A percentile compares a stretch with the other conserved stretches of the same genome.
Evolutionary conservation across 2,329 filamentous ascomycete genomes (phyloP).

Genomic region (Verticillium longisporum): DNA sequence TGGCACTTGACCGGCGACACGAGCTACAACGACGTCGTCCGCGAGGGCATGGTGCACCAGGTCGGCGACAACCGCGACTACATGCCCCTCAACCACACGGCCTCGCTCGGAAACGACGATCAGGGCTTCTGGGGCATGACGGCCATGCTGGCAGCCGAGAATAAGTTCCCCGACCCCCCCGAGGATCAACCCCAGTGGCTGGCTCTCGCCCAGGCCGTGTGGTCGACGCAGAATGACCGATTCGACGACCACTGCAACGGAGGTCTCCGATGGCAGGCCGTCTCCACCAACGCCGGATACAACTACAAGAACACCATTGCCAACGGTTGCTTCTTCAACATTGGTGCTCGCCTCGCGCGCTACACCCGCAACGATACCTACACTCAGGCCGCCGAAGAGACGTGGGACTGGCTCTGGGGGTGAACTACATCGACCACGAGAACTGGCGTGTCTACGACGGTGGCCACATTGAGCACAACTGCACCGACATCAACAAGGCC

Average conservation of each 20-base stretch:
- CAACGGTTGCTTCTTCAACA: conserved; percentile 58
- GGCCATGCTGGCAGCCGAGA: conserved; percentile 61
- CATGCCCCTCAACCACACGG: conserved; percentile 53
- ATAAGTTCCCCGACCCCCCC: conserved; percentile 53
- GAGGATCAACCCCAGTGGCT: conserved; percentile 51
- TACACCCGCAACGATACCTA: conserved; percentile 65
- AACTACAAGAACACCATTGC: conserved; percentile 66
- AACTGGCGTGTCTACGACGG: conserved; percentile 60
- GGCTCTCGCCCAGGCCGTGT: conserved; percentile 63
- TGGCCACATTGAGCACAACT: conserved; percentile 49
- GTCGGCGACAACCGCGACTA: conserved; percentile 50
- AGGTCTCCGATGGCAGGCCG: conserved; percentile 74
- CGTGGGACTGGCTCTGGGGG: conserved; percentile 51
- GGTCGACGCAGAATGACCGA: conserved; percentile 59
- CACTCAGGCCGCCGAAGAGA: conserved; percentile 51
- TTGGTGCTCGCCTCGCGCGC: conserved; percentile 61
- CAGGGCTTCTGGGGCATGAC: conserved; percentile 66
- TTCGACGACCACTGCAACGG: conserved; percentile 59
- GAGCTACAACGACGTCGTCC: conserved; percentile 54
- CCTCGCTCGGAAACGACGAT: conserved; percentile 58
- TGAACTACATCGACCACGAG: conserved; percentile 53
- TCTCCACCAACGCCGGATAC: conserved; percentile 66
- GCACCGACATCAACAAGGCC: conserved; percentile 51
- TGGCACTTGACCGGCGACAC: conserved; percentile 61
- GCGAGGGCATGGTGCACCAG: conserved; percentile 51